A percentile compares a stretch with the other conserved stretches of the same genome.
phyloP scores from a whole-genome alignment of 257 asterid species.

The Anisodus tanguticus region DNA sequence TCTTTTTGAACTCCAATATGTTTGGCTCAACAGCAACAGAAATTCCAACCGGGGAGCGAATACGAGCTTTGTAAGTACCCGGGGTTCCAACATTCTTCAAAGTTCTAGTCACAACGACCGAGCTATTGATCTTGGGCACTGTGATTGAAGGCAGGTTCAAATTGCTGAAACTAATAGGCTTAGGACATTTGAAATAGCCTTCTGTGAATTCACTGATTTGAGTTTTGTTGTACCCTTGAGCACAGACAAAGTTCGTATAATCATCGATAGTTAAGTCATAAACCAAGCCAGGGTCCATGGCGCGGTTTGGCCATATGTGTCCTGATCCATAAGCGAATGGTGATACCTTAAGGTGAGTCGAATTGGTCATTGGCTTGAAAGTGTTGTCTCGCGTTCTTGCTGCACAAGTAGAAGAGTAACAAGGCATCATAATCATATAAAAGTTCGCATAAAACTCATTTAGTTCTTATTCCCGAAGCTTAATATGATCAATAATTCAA shows the following conservation, averaged over 20 bases:
- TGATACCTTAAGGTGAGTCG: constrained; percentile 59
- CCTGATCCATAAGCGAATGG: constrained; percentile 92
- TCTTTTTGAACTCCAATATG: constrained; percentile 42
- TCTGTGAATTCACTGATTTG: constrained; percentile 47
- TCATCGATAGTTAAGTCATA: constrained; percentile 61
- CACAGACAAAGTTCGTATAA: constrained; percentile 68
- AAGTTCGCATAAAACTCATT: not conserved
- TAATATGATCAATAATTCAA: not conserved
- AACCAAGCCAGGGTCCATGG: constrained; percentile 91
- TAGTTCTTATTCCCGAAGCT: not conserved
- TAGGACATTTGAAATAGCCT: constrained; percentile 49
- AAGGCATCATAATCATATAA: not conserved
- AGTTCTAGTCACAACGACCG: constrained; percentile 62
- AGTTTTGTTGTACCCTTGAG: constrained; percentile 56
- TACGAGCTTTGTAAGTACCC: constrained; percentile 63
- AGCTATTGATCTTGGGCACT: constrained; percentile 57
- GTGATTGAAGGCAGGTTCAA: constrained; percentile 89
- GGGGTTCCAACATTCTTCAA: constrained; percentile 80
- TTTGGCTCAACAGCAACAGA: constrained; percentile 51
- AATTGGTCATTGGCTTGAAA: constrained; percentile 54
- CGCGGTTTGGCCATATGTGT: constrained; percentile 81
- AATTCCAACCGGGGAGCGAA: constrained; percentile 62
- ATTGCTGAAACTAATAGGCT: constrained; percentile 50
- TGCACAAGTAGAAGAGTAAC: constrained; percentile 36
- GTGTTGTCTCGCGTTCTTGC: constrained; percentile 74